phyloP scores from a whole-genome alignment of 2,329 filamentous ascomycete genomes.

The Penicillium sp. region DNA sequence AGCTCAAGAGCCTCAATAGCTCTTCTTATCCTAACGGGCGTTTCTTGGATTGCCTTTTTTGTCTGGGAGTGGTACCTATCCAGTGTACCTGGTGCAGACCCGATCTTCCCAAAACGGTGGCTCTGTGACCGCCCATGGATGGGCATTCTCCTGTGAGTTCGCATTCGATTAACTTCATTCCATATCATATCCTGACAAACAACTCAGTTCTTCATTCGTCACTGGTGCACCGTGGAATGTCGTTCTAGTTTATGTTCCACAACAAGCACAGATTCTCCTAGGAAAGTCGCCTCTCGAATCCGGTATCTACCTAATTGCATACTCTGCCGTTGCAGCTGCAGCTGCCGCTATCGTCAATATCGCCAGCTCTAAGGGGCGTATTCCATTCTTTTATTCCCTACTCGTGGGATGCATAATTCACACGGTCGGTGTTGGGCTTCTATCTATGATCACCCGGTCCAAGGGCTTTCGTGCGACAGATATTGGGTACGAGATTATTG shows the following conservation, averaged over 20 bases:
- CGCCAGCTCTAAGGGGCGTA: constrained; percentile 19
- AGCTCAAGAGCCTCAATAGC: constrained; percentile 35
- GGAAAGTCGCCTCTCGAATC: constrained; percentile 26
- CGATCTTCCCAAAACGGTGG: constrained; percentile 31
- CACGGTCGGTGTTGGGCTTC: constrained; percentile 26
- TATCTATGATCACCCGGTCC: constrained; percentile 20
- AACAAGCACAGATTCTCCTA: constrained; percentile 28
- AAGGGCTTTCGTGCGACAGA: constrained; percentile 22
- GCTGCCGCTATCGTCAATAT: constrained; percentile 24
- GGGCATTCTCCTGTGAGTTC: constrained; percentile 26
- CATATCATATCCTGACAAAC: neutral
- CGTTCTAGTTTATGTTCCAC: constrained; percentile 31
- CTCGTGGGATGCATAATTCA: constrained; percentile 26
- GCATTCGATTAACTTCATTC: neutral
- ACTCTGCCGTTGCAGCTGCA: constrained; percentile 24
- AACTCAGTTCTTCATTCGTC: constrained; percentile 26
- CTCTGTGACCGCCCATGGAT: constrained; percentile 27
- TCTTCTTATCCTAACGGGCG: constrained; percentile 21
- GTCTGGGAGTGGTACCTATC: constrained; percentile 32
- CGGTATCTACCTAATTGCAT: constrained; percentile 28
- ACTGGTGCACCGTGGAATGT: constrained; percentile 28
- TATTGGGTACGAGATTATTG: constrained; percentile 22
- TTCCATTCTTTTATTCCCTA: constrained; percentile 30
- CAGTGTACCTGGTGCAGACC: constrained; percentile 21
- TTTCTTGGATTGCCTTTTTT: constrained; percentile 33